Evolutionary conservation across 805 yeast species (phyloP).

Genomic region (Grigorovia transvaalensis): DNA sequence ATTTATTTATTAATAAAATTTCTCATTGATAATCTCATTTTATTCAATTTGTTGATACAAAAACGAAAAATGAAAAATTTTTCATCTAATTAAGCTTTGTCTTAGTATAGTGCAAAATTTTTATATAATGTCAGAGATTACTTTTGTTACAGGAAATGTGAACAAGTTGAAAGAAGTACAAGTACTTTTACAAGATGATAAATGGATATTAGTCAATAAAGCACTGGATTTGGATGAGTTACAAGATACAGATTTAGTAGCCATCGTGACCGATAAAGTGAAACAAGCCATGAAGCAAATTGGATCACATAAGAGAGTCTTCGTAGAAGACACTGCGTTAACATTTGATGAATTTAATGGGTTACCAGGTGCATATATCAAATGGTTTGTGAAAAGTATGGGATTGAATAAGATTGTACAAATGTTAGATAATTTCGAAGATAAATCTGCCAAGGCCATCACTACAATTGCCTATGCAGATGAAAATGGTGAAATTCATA

Average conservation of each 20-base stretch:
- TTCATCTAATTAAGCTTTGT: too few species aligned
- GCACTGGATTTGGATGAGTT: conserved; percentile 78
- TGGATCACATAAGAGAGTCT: conserved; percentile 58
- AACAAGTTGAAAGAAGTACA: conserved; percentile 82
- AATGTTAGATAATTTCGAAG: conserved; percentile 70
- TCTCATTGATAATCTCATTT: not conserved
- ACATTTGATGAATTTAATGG: conserved; percentile 71
- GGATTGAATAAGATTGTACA: conserved; percentile 72
- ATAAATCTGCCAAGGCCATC: conserved; percentile 76
- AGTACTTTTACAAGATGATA: conserved; percentile 41
- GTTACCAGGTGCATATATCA: conserved; percentile 90
- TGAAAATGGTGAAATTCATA: conserved; percentile 66
- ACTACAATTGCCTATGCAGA: conserved; percentile 89
- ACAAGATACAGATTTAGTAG: conserved; percentile 73
- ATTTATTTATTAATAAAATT: not conserved
- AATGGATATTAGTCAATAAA: conserved; percentile 41
- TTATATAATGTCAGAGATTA: conserved; percentile 27
- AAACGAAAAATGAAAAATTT: too few species aligned
- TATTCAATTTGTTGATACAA: too few species aligned
- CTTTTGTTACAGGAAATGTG: conserved; percentile 80
- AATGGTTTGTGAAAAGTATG: conserved; percentile 76
- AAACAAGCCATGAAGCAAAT: conserved; percentile 51
- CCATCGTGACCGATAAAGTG: conserved; percentile 75
- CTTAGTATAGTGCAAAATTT: too few species aligned
- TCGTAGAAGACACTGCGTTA: conserved; percentile 92